Evolutionary conservation across 2,329 filamentous ascomycete species (phyloP).

Genomic region (Aspergillus tanneri): DNA sequence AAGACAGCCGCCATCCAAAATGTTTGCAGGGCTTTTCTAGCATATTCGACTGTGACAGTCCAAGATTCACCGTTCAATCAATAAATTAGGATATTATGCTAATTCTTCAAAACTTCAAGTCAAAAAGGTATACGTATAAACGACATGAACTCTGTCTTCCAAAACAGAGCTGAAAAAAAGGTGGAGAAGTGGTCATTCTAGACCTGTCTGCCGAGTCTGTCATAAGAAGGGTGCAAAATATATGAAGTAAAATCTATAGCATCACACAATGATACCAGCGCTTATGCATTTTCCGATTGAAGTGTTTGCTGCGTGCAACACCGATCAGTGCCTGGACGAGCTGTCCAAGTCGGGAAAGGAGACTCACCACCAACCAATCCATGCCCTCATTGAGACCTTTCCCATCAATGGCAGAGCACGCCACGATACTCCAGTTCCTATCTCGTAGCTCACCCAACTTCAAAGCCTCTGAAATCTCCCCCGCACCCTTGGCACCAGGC

Average conservation of each 20-base stretch:
- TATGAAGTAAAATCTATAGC: slow-evolving; percentile 34
- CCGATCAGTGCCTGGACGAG: slow-evolving; percentile 13
- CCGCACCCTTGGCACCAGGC: slow-evolving; percentile 91
- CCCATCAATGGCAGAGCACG: slow-evolving; percentile 93
- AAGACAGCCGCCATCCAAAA: too few species aligned
- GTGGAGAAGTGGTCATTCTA: slow-evolving; percentile 17
- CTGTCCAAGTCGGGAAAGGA: not conserved
- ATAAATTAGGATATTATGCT: slow-evolving; percentile 38
- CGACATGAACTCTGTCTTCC: slow-evolving; percentile 30
- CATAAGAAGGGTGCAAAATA: slow-evolving; percentile 22
- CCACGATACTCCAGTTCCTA: slow-evolving; percentile 98
- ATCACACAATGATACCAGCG: slow-evolving; percentile 29
- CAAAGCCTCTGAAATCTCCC: slow-evolving; percentile 92
- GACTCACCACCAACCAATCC: slow-evolving; percentile 91
- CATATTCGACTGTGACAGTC: not conserved
- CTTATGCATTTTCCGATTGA: slow-evolving; percentile 45
- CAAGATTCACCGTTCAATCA: slow-evolving; percentile 9
- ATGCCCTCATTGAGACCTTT: slow-evolving; percentile 94
- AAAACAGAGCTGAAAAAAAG: slow-evolving; percentile 23
- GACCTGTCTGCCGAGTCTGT: slow-evolving; percentile 12
- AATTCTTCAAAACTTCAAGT: slow-evolving; percentile 22
- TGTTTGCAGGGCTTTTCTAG: too few species aligned
- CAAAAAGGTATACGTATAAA: slow-evolving; percentile 36
- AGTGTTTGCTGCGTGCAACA: slow-evolving; percentile 40
- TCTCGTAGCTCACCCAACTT: slow-evolving; percentile 88